Evolutionary conservation across 148 eudicot species (phyloP).

Genomic region (Nyssa sinensis): DNA sequence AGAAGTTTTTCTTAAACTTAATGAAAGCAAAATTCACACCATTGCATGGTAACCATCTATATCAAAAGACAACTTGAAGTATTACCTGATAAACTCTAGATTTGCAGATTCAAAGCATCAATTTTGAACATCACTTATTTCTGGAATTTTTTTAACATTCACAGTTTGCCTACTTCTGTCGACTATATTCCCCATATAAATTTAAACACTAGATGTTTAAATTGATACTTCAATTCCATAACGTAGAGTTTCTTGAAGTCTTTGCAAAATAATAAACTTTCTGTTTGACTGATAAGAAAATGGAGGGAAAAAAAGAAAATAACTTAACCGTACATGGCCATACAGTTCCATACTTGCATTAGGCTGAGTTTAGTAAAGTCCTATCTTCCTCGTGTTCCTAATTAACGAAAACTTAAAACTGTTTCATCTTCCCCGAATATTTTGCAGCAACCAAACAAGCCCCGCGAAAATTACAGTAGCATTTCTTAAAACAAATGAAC

Average conservation of each 20-base stretch:
- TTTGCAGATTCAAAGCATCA: not conserved
- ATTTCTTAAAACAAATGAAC: not conserved
- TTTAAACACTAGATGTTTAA: not conserved
- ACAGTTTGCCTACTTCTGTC: not conserved
- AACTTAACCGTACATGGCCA: not conserved
- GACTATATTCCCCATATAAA: not conserved
- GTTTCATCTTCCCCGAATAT: too few relatives aligned
- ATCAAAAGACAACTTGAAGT: not conserved
- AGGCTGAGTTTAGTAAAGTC: not conserved
- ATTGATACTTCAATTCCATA: not conserved
- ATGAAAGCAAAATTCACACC: not conserved
- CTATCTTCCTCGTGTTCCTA: not conserved
- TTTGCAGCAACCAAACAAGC: not conserved
- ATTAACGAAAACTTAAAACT: not conserved
- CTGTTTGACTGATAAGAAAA: not conserved
- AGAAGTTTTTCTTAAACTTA: not conserved
- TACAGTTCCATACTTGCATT: too few relatives aligned
- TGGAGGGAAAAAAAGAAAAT: not conserved
- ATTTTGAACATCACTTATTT: not conserved
- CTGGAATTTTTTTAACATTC: too few relatives aligned
- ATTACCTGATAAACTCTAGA: not conserved
- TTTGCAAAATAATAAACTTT: not conserved
- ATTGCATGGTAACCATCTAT: not conserved
- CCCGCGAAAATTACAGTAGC: not conserved
- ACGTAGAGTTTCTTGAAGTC: not conserved